These are phyloP conservation scores for Thecaphora frezii DNA, from an alignment of 1,284 basidiomycete species.

Conservation along the genomic window DNA sequence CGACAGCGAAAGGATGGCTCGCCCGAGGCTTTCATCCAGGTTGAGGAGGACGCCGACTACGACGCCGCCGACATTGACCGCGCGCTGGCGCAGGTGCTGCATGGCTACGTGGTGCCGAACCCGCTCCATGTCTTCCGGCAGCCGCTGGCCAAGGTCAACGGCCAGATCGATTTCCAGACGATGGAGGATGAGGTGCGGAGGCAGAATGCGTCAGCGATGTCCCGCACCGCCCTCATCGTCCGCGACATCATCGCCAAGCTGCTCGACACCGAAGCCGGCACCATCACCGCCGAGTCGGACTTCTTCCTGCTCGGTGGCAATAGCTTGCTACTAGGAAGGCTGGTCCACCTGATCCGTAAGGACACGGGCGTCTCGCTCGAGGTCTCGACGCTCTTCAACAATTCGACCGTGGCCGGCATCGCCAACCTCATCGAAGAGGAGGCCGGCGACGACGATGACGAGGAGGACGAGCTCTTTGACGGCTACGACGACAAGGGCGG, in stretches of 20 bases:
- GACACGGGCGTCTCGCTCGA: constrained; percentile 57
- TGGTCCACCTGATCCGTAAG: constrained; percentile 57
- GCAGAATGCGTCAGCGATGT: constrained; percentile 57
- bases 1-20: constrained; percentile 56
- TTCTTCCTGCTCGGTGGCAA: constrained; percentile 59
- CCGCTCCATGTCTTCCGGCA: constrained; percentile 59
- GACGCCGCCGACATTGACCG: constrained; percentile 58
- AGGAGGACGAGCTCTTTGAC: constrained; percentile 48
- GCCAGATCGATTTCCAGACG: constrained; percentile 56
- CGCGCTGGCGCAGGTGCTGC: constrained; percentile 56
- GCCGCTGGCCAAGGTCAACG: constrained; percentile 55
- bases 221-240: constrained; percentile 53
- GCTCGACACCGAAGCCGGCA: constrained; percentile 56
- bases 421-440: constrained; percentile 55
- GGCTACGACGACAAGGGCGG: constrained; percentile 55
- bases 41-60: constrained; percentile 58
- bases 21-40: constrained; percentile 58
- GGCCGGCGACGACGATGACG: constrained; percentile 43
- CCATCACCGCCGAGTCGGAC: constrained; percentile 58
- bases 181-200: constrained; percentile 58
- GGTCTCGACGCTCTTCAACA: constrained; percentile 56
- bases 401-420: constrained; percentile 56
- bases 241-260: constrained; percentile 57
- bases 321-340: constrained; percentile 55
- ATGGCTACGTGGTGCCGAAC: constrained; percentile 59